Evolutionary conservation across 73 alveolate genomes (phyloP).

Genomic region (Paramecium sonneborni): DNA sequence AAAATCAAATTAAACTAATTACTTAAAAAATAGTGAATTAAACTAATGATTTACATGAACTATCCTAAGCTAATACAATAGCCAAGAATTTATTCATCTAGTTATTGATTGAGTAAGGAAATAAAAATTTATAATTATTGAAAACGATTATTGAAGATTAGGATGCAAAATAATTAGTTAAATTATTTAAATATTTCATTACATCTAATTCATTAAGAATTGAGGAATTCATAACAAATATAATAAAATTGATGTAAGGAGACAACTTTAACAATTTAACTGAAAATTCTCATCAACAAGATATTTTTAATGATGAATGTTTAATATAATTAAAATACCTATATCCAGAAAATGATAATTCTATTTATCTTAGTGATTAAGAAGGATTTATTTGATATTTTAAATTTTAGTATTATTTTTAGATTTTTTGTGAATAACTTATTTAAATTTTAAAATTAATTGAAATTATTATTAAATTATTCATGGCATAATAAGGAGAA

Average conservation of each 20-base stretch:
- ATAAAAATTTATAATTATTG: background rate
- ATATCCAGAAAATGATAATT: too few species aligned
- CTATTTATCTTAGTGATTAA: too few species aligned
- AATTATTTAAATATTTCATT: background rate
- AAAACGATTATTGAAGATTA: background rate
- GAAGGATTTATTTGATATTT: too few species aligned
- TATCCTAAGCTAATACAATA: background rate
- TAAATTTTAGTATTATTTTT: too few species aligned
- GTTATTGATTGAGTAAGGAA: background rate
- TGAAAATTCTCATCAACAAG: too few species aligned
- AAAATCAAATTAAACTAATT: background rate
- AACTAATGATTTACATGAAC: background rate
- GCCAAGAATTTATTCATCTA: background rate
- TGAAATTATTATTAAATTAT: conserved; percentile 10
- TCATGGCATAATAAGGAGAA: conserved; percentile 5
- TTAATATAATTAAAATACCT: too few species aligned
- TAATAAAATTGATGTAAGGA: too few species aligned
- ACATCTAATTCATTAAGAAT: background rate
- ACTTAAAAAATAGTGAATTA: background rate
- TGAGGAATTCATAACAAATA: background rate
- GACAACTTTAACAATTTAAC: too few species aligned
- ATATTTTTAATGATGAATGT: too few species aligned
- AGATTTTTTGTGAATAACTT: too few species aligned
- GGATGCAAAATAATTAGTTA: background rate
- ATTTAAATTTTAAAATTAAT: too few species aligned